phyloP scores from a whole-genome alignment of 306 rosid species.

The Castanea sativa region DNA sequence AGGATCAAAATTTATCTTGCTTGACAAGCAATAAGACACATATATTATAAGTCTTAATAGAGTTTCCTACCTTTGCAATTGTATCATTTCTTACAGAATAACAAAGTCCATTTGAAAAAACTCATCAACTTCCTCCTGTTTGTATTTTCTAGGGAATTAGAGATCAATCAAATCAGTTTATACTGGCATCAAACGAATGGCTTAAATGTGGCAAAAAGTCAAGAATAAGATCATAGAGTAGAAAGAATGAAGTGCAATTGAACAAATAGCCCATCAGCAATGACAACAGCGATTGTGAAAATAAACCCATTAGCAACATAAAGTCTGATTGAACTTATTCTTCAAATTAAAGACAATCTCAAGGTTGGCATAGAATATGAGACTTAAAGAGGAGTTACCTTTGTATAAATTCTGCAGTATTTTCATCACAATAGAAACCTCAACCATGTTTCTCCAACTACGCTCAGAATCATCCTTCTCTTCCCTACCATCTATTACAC shows the following conservation, averaged over 20 bases:
- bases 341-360: not conserved
- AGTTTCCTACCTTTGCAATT: not conserved
- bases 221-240: not conserved
- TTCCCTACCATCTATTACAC: constrained; percentile 62
- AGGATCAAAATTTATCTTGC: no score
- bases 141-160: not conserved
- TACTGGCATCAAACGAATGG: not conserved
- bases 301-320: not conserved
- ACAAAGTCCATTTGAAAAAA: not conserved
- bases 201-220: not conserved
- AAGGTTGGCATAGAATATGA: not conserved
- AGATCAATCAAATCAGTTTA: not conserved
- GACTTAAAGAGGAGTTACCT: constrained; percentile 35
- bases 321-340: not conserved
- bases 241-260: no score
- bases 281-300: not conserved
- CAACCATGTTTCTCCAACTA: constrained; percentile 66
- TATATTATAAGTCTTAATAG: no score
- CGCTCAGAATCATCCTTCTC: constrained; percentile 65
- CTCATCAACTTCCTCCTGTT: not conserved
- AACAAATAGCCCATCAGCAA: not conserved
- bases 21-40: no score
- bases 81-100: not conserved
- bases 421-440: constrained; percentile 56
- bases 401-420: constrained; percentile 47